Evolutionary conservation across 495 filamentous ascomycete species (phyloP), one percentile per base, ranked within the genome.

Genomic region (Tetracladium marchalianum): DNA sequence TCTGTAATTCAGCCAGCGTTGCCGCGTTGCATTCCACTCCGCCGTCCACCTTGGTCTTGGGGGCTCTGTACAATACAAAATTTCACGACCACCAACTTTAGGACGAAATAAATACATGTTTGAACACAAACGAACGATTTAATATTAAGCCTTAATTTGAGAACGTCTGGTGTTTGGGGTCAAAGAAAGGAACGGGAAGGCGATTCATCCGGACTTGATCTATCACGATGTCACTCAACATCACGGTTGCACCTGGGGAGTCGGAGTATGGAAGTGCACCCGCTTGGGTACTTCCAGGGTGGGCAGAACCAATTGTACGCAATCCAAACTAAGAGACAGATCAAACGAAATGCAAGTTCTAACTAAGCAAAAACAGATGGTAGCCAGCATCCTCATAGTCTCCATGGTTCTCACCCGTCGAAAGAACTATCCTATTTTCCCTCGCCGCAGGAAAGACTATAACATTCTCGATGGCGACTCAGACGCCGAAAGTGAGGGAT

Each of bases 231-330:
- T 11, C 7, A 3, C 31, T 15, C 18, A 58, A 55, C 27, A 47
- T 55, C 6, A 58, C 55, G 2, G 52, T 51, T 31, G 48, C 52
- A 5, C 44, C 31, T 22, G 49, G 53, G 31, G 49, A 55, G n/a
- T 49, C 52, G 11, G 15, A 55, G 40, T 71, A 64, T 63, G 64
- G 63, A 47, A 64, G 64, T 39, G 52, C 58, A 11, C 66, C 68
- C 15, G 70, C 69, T 4, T 73, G 70, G 70, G 66, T 60, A 49
- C 57, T 72, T 39, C 70, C 70, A 22, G 59, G 58, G 27, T 82
- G 78, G 78, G 68, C 65, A 17, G 78, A 82, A 48, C 78, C 78
- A 39, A 60, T 81, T 31, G 77, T 80, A 57, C 53, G 72, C 61
- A 27, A 19, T 37, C 17, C 5, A 34, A 38, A 10, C 11, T 35